Percentiles rank a stretch among this genome's conserved stretches.
Conservation (phyloP, 331 rosid genomes). For the Ulmus americana region DNA sequence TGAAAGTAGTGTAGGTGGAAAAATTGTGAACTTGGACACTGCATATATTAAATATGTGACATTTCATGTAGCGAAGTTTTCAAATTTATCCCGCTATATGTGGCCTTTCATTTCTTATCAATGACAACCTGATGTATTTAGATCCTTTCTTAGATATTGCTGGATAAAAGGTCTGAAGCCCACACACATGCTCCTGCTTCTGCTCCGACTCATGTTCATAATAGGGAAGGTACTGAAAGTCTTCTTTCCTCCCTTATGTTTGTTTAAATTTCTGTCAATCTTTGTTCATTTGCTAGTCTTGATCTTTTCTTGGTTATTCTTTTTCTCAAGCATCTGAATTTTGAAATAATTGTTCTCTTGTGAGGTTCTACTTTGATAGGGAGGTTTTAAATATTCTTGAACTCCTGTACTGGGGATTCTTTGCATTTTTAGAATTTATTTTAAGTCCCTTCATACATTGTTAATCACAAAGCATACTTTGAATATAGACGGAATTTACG, state of each 20-base stretch:
- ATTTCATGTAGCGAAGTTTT: neutral
- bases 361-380: neutral
- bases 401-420: neutral
- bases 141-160: slow-evolving; percentile 40
- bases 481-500: neutral
- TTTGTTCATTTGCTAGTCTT: neutral
- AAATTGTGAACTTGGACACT: neutral
- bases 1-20: neutral
- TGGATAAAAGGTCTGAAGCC: slow-evolving; percentile 42
- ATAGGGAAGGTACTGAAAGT: slow-evolving; percentile 44
- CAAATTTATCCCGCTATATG: neutral
- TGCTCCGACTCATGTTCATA: slow-evolving; percentile 36
- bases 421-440: neutral
- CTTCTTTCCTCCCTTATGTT: slow-evolving; percentile 11
- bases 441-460: neutral
- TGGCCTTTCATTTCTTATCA: neutral
- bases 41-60: neutral
- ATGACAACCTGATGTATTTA: neutral
- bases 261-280: neutral
- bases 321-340: neutral
- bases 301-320: neutral
- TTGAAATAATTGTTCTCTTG: slow-evolving; percentile 5
- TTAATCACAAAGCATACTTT: neutral
- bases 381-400: neutral
- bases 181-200: slow-evolving; percentile 34